Base-by-base conservation (phyloP, 2,329 filamentous ascomycete species). In the Stagonosporopsis vannaccii region DNA sequence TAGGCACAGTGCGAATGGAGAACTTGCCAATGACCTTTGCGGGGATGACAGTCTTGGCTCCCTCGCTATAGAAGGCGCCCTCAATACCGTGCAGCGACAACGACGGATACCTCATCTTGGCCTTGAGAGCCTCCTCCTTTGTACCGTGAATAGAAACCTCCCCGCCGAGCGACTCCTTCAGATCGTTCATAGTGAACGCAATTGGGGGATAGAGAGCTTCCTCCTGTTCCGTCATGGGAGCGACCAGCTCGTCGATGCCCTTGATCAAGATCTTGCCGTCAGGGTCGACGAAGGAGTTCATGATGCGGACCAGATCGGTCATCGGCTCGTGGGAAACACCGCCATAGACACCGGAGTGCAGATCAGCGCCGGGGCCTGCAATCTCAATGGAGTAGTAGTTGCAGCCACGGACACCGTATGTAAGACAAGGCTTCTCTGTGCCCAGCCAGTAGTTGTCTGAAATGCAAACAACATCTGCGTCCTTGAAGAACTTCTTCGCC, bases 391-490 rank as follows among this genome's bases (percentile, higher is more conserved):
- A 91, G 83, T 98, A 99, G 85, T 99, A 99, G 82, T 96, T 98
- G 87, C 91, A 96, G 50, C 95, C 95, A 66, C 95, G 90, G 61
- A 99, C 89, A 68, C 95, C 95, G 77, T 99, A 99, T 9, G 95
- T 99, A 72, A 99, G 81, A 78, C 95, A 99, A 12, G 95, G 95
- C 85, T 97, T 97, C 84, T 98, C 92, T 6, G 95, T 98, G 56
- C 95, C 95, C 36, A 99, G 88, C 95, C 95, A 99, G 87, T 99
- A 99, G 85, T 99, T 99, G 79, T 99, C 95, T 43, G 92, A 97
- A 75, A 99, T 99, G 81, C 95, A 99, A 58, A 98, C 92, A 6
- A 93, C 95, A 66, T 99, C 95, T 32, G 92, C 88, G 70, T 97
- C 94, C 72, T 92, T 92, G 82, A 99, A 99, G 83, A 89, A 98